These are phyloP conservation scores for Sordariomycetes sp. DNA, from an alignment of 2,329 filamentous ascomycete species.

Conservation along the genomic window DNA sequence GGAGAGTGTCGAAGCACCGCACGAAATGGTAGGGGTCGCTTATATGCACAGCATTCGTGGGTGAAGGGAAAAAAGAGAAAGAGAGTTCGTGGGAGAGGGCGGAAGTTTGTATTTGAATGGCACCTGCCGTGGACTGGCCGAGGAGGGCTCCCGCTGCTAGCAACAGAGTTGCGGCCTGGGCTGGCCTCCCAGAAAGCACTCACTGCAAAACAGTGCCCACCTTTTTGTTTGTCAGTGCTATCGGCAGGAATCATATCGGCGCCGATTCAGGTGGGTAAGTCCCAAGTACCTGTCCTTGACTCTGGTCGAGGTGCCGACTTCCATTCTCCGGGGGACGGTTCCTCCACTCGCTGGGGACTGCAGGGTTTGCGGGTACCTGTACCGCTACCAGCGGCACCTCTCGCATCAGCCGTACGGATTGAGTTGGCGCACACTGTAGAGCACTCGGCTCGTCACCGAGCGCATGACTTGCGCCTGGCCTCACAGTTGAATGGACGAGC, in stretches of 20 bases:
- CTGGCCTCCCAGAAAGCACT: background rate
- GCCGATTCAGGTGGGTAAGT: background rate
- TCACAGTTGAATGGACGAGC: background rate
- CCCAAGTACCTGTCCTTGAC: background rate
- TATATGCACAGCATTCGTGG: conserved; percentile 40
- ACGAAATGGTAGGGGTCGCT: conserved; percentile 36
- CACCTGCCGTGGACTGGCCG: background rate
- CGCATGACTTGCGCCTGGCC: no score
- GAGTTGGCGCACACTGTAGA: conserved; percentile 1
- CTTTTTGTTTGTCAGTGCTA: background rate
- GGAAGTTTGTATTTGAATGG: conserved; percentile 31
- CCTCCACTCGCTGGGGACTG: background rate
- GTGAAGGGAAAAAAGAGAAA: conserved; percentile 28
- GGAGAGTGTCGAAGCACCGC: conserved; percentile 31
- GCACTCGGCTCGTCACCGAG: background rate
- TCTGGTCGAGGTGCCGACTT: no score
- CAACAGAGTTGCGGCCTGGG: conserved; percentile 1
- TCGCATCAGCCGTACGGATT: conserved; percentile 2
- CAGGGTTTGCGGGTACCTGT: background rate
- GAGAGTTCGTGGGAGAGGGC: conserved; percentile 16
- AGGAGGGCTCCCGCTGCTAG: background rate
- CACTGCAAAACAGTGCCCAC: background rate
- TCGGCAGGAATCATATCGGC: background rate
- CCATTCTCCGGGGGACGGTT: background rate
- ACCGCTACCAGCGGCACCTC: background rate